phyloP scores from a whole-genome alignment of 169 alveolate genomes.

The Eimeria necatrix region DNA sequence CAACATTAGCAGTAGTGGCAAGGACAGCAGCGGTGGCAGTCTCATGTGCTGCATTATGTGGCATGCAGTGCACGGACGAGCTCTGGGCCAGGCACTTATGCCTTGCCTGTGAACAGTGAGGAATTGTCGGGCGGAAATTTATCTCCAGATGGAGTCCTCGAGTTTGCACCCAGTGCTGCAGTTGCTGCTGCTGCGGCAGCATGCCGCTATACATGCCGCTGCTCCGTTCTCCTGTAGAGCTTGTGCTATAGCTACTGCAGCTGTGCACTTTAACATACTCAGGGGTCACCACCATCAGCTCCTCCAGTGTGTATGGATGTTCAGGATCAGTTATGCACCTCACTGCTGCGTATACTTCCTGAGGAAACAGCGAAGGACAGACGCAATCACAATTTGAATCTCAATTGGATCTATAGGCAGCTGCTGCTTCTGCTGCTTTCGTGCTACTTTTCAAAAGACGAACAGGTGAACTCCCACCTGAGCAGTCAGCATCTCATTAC shows the following conservation, averaged over 20 bases:
- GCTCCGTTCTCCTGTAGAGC: neutral
- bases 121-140: conserved; percentile 98
- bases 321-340: conserved; percentile 98
- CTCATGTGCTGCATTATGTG: neutral
- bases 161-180: conserved; percentile 30
- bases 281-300: conserved; percentile 94
- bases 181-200: conserved; percentile 6
- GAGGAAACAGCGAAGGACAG: neutral
- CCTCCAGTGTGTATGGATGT: conserved; percentile 98
- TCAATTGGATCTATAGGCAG: too few species aligned
- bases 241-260: neutral
- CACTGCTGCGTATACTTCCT: conserved; percentile 95
- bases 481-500: conserved; percentile 35
- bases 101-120: conserved; percentile 95
- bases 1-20: neutral
- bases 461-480: neutral
- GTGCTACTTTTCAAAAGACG: too few species aligned
- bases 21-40: neutral
- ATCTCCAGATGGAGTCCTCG: conserved; percentile 87
- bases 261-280: conserved; percentile 82
- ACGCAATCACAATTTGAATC: too few species aligned
- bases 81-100: neutral
- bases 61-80: neutral
- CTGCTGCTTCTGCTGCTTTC: too few species aligned
- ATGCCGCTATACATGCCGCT: conserved; percentile 49